Evolutionary conservation across 2,329 filamentous ascomycete species (phyloP), one percentile per base, ranked within the genome.

Genomic region (Aspergillus fijiensis): DNA sequence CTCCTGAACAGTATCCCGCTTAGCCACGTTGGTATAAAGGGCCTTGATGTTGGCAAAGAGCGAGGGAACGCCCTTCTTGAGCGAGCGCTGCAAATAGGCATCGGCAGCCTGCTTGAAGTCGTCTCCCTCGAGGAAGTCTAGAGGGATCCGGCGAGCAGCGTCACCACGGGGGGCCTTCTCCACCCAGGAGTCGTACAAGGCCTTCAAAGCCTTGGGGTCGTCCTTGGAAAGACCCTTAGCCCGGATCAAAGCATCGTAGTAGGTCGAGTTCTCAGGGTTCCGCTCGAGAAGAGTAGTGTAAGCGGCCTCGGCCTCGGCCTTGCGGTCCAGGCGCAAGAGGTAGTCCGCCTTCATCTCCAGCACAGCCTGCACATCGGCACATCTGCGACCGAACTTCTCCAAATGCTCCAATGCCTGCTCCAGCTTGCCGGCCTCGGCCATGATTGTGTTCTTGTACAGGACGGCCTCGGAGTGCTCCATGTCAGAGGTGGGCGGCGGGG

Each of bases 1-100:
- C 42, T 87, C 82, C 65, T 89, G 86, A 47, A 99, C 85, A 0
- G 83, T 84, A n/a, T 89, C 83, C 73, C 89, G 90, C 81, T 99
- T 99, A 67, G 79, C 84, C 0, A 84, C 67, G 73, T 96, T 88
- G 14, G 83, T 83, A 79, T 98, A 99, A 23, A 99, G 84, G 66
- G 96, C 88, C 80, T 99, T 99, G 62, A 99, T 84, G 76, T 98
- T 99, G 39, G 92, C 92, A 77, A 99, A 99, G 3, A 94, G 93
- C 2, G 95, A 99, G 1, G 95, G 94, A 4, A 98, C 90, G 11
- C 94, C 95, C 77, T 94, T 96, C 76, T 90, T 87, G 59, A 99
- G 83, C 89, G 96, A 96, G 31, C 89, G 83, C 54, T 88, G 84
- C 62, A 99, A 76, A 74, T 99, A 99, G 23, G 80, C 78, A 72